Percentiles rank a stretch among this genome's conserved stretches.
Conservation (phyloP, 768 basidiomycete species). For the Mycena capillaripes region DNA sequence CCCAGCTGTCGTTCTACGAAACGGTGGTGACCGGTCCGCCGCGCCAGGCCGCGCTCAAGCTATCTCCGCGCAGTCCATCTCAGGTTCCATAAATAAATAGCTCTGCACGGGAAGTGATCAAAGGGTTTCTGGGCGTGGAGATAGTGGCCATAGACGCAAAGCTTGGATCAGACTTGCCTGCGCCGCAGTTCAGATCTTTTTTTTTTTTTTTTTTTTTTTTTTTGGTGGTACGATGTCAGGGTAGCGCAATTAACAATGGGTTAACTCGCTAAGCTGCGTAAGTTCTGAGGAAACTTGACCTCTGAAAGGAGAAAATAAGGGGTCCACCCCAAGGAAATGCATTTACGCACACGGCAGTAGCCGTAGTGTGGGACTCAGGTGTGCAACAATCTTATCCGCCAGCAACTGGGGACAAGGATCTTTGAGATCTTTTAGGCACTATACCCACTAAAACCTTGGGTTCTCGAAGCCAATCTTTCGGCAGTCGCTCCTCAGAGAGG, state of each 20-base stretch:
- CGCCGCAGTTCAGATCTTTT: too few species aligned
- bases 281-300: not conserved
- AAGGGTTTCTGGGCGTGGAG: too few species aligned
- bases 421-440: not conserved
- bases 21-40: too few species aligned
- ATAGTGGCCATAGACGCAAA: too few species aligned
- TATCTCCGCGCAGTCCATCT: too few species aligned
- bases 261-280: slow-evolving; percentile 5
- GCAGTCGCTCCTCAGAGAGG: slow-evolving; percentile 5
- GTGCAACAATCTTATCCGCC: not conserved
- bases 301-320: not conserved
- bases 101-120: too few species aligned
- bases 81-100: too few species aligned
- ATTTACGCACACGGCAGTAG: slow-evolving; percentile 14
- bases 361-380: slow-evolving; percentile 20
- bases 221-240: slow-evolving; percentile 15
- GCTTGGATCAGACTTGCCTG: too few species aligned
- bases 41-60: too few species aligned
- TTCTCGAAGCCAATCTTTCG: slow-evolving; percentile 21
- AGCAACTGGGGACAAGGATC: not conserved
- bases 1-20: too few species aligned
- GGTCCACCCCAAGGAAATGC: slow-evolving; percentile 20
- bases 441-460: slow-evolving; percentile 38
- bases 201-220: slow-evolving; percentile 30
- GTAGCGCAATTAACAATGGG: not conserved